Percentiles rank a stretch among this genome's conserved stretches.
Evolutionary conservation across 257 asterid species (phyloP).

Genomic region (Solanum rostratum): DNA sequence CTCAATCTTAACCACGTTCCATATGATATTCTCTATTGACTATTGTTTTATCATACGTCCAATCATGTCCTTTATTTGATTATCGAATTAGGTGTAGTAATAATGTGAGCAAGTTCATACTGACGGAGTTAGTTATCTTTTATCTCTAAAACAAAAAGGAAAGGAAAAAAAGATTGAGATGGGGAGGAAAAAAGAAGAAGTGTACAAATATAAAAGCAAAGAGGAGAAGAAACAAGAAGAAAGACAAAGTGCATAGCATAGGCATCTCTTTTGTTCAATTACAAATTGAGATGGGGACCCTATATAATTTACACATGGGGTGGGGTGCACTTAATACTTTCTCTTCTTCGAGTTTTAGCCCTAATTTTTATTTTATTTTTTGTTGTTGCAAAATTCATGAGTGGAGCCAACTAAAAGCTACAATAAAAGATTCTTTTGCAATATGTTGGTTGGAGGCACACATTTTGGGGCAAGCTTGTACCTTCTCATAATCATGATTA

Average conservation of each 20-base stretch:
- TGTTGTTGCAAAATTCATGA: neutral
- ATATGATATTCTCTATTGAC: neutral
- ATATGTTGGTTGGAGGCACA: conserved; percentile 80
- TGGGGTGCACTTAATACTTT: conserved; percentile 27
- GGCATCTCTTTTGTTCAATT: neutral
- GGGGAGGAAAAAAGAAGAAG: neutral
- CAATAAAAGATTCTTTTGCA: conserved; percentile 47
- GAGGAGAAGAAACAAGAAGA: conserved; percentile 40
- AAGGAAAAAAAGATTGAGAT: neutral
- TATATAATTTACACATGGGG: conserved; percentile 70
- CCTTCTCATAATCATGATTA: neutral
- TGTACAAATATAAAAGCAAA: conserved; percentile 17
- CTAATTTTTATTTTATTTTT: neutral
- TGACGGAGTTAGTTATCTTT: neutral
- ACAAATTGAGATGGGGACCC: conserved; percentile 67
- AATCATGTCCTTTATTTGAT: neutral
- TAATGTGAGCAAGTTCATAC: neutral
- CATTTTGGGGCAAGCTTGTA: conserved; percentile 25
- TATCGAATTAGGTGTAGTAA: too few relatives aligned
- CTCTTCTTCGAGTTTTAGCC: neutral
- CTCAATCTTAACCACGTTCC: neutral
- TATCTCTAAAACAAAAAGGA: neutral
- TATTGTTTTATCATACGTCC: neutral
- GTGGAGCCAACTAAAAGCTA: conserved; percentile 65
- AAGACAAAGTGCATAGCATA: conserved; percentile 45